Evolutionary conservation across 441 rosid species (phyloP), one percentile per base, ranked within the genome.

Genomic region (Euphorbia celastroides): DNA sequence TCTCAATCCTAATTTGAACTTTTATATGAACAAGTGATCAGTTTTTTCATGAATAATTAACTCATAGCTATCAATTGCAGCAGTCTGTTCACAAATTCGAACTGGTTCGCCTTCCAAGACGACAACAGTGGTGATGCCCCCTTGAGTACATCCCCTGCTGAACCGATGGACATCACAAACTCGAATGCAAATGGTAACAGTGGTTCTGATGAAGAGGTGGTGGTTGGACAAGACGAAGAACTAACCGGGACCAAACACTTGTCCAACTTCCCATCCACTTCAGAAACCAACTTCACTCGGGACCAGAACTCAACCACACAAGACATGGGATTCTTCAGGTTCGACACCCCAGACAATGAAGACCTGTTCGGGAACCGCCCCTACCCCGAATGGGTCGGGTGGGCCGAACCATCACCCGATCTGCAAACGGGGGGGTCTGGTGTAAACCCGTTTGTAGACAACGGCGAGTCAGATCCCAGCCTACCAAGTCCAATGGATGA

Each of bases 21-120:
- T 54, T 55, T 30, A 55, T 17, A 8, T 57, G 19, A 12, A 7
- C 7, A 60, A n/a, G 62, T 8, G 5, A 17, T 27, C 19, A 22
- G 12, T 17, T 7, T 31, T 20, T 31, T 59, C 5, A 23, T 25
- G 36, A 44, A 44, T 14, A 3, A 13, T 13, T 32, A 2, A 1
- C 20, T 41, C 63, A 17, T 38, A 62, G 70, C 60, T 62, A 61
- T 65, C 70, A 64, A 62, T 57, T 80, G 88, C 84, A 78, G 86
- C 84, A 87, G 93, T 75, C 80, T 90, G 58, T 93, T 95, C 81
- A 92, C 97, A 66, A 90, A 90, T 74, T 90, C 99, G 57, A 79
- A 95, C 81, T 95, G 99, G 99, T 95, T 95, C 78, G 90, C 98
- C 12, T 95, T 87, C 83, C 90, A 90, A 85, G 97, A 90, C 13